phyloP scores from a whole-genome alignment of 192 early-diverging fungal genomes.

The Coemansia sp. region DNA sequence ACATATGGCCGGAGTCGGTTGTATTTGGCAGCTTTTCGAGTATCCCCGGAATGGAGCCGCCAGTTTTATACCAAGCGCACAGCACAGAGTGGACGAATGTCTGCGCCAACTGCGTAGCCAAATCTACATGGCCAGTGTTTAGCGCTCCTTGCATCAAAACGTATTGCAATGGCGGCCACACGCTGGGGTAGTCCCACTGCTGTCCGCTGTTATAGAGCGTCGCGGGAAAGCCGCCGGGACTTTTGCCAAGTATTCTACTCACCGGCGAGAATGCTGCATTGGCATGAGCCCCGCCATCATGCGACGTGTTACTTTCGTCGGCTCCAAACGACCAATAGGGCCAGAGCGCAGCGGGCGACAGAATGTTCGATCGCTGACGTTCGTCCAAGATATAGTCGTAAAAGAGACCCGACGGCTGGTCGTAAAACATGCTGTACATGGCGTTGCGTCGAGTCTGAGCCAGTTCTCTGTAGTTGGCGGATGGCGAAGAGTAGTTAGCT shows the following conservation, averaged over 20 bases:
- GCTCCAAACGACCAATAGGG: slow-evolving; percentile 66
- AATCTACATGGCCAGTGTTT: slow-evolving; percentile 5
- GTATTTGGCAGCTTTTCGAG: slow-evolving; percentile 39
- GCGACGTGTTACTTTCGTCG: slow-evolving; percentile 1
- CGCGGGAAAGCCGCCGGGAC: slow-evolving; percentile 66
- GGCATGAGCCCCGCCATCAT: slow-evolving; percentile 16
- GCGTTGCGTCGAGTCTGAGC: slow-evolving; percentile 51
- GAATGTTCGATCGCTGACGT: slow-evolving; percentile 25
- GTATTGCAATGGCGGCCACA: slow-evolving; percentile 72
- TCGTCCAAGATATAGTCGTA: slow-evolving; percentile 64
- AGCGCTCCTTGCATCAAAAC: slow-evolving; percentile 59
- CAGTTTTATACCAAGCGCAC: slow-evolving; percentile 73
- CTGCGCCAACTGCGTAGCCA: slow-evolving; percentile 56
- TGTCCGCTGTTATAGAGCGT: slow-evolving; percentile 62
- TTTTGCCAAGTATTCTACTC: slow-evolving; percentile 33
- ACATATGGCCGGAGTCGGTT: slow-evolving; percentile 70
- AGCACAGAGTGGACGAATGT: slow-evolving; percentile 62
- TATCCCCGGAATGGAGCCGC: slow-evolving; percentile 62
- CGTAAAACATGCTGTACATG: slow-evolving; percentile 62
- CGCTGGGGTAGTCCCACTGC: slow-evolving; percentile 79
- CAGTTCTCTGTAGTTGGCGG: slow-evolving; percentile 12
- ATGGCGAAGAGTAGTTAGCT: background rate
- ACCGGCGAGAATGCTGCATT: slow-evolving; percentile 53
- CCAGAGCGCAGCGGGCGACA: slow-evolving; percentile 61
- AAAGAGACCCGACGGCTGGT: slow-evolving; percentile 52